Percentiles rank a stretch among this genome's conserved stretches.
phyloP scores from a whole-genome alignment of 2,329 filamentous ascomycete genomes.

The Talaromyces sp. region DNA sequence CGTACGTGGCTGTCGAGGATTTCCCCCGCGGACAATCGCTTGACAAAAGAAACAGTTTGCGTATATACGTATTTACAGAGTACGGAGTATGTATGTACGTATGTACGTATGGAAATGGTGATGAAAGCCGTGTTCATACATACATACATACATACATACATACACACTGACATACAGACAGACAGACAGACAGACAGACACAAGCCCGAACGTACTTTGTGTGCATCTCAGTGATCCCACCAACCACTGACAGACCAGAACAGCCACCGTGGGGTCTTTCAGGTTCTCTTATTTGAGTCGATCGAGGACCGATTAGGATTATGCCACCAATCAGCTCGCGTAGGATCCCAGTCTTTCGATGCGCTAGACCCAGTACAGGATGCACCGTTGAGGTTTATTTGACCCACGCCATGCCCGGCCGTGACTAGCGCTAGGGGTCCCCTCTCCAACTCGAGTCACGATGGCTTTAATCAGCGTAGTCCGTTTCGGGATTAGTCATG shows the following conservation, averaged over 20 bases:
- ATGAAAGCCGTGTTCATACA: neutral
- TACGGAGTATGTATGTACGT: neutral
- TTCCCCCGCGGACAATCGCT: slow-evolving; percentile 7
- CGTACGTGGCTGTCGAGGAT: neutral
- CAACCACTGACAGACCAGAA: neutral
- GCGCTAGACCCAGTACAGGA: neutral
- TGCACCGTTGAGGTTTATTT: slow-evolving; percentile 1
- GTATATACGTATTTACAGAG: neutral
- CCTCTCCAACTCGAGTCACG: too few relatives aligned
- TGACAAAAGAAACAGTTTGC: too few relatives aligned
- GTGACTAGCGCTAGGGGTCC: neutral
- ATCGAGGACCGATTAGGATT: neutral
- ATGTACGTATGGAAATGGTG: neutral
- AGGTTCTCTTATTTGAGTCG: neutral
- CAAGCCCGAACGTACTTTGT: neutral
- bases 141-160: neutral
- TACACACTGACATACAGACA: too few relatives aligned
- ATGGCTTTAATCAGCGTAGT: neutral
- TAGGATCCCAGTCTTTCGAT: neutral
- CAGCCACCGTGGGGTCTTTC: neutral
- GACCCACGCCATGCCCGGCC: neutral
- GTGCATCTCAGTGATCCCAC: neutral
- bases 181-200: too few relatives aligned
- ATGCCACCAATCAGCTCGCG: neutral
- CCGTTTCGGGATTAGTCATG: neutral